Base-by-base conservation (phyloP, 192 early-diverging fungal genomes). In the Cetraspora pellucida region DNA sequence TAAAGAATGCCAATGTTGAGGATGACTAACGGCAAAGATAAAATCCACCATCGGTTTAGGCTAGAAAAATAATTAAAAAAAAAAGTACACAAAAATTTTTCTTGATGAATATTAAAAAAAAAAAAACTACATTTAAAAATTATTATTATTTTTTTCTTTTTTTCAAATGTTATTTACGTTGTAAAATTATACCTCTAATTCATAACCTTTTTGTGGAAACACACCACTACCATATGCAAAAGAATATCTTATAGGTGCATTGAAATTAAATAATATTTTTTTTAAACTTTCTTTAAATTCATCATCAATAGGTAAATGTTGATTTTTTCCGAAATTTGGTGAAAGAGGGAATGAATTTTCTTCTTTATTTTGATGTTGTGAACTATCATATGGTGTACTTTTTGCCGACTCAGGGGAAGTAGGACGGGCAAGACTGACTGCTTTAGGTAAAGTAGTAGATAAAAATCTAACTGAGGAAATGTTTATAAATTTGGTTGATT, bases 221-320 rank as follows among this genome's bases (percentile, higher is more conserved):
- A 98, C 97, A 19, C 96, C 96, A 52, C 92, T 94, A 10, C 98
- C 98, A 80, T 99, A 99, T 5, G 95, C 96, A 83, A 97, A 90
- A 2, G 96, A 95, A 82, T 92, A 96, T 47, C 91, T 83, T 28
- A 91, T 83, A 45, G 89, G 88, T 0, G 87, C 87, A 73, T 87
- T 77, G 58, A 86, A 86, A 73, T 84, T 81, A 59, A 78, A 68
- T 60, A 84, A 76, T 63, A 82, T 63, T 23, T 81, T 77, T 68
- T 86, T 87, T 37, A 88, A 81, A 13, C 78, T 79, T 55, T 86
- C 78, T 71, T 86, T 87, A 5, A 79, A 71, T 28, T 82, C 87
- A 47, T 83, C 79, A 67, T 89, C 84, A 64, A 89, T 89, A 43
- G 80, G 85, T 37, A 89, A 83, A 64, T 89, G 78, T 64, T 88